Percentiles rank a stretch among this genome's conserved stretches.
These are phyloP conservation scores for Sesbania bispinosa DNA, from an alignment of 306 rosid species.

Conservation along the genomic window DNA sequence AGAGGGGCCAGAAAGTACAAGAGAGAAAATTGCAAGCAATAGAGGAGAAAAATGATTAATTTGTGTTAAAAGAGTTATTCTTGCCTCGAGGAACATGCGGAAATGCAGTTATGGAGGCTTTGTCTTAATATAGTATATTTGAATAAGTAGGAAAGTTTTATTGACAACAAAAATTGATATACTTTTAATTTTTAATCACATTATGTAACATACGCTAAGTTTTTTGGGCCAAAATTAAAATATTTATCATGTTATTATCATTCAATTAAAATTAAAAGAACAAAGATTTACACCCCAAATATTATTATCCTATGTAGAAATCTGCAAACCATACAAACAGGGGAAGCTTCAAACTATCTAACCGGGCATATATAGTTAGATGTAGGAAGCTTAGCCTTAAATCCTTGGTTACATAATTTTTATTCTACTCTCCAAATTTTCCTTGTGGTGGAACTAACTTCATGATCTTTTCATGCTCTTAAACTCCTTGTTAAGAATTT, in stretches of 20 bases:
- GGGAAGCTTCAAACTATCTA: too few species aligned
- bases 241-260: background rate
- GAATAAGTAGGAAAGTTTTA: background rate
- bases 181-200: background rate
- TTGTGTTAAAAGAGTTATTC: slow-evolving; percentile 19
- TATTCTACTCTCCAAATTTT: too few species aligned
- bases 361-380: too few species aligned
- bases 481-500: too few species aligned
- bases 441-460: too few species aligned
- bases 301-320: too few species aligned
- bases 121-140: slow-evolving; percentile 27
- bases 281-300: too few species aligned
- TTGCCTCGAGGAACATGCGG: slow-evolving; percentile 26
- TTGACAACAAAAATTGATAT: background rate
- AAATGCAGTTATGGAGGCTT: background rate
- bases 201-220: background rate
- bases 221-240: background rate
- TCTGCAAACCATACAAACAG: too few species aligned
- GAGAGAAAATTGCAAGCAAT: slow-evolving; percentile 1
- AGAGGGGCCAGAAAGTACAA: slow-evolving; percentile 8
- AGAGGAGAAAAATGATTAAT: slow-evolving; percentile 35
- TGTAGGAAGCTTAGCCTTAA: too few species aligned
- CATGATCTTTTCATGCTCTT: too few species aligned
- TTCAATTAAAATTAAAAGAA: too few species aligned
- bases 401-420: too few species aligned